phyloP scores from a whole-genome alignment of 768 basidiomycete genomes.

The Austroboletus eburneus region DNA sequence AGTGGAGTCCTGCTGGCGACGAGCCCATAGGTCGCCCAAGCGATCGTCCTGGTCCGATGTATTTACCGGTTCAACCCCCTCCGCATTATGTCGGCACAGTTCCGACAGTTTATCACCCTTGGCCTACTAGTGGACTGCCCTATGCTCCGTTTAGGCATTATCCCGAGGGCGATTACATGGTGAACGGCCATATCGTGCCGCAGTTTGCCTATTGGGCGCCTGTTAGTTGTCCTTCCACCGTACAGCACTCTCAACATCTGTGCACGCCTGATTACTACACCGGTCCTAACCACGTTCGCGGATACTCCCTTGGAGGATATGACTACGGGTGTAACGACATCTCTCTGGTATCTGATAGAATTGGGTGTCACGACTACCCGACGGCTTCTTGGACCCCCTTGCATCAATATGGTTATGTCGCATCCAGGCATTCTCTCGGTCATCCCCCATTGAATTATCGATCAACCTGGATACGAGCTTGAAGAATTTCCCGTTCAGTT shows the following conservation, averaged over 20 bases:
- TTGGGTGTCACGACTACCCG: slow-evolving; percentile 33
- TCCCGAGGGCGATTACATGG: slow-evolving; percentile 13
- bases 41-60: slow-evolving; percentile 51
- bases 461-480: slow-evolving; percentile 48
- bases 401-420: slow-evolving; percentile 38
- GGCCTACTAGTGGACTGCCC: slow-evolving; percentile 13
- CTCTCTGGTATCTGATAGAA: slow-evolving; percentile 41
- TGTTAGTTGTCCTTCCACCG: slow-evolving; percentile 34
- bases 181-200: slow-evolving; percentile 8
- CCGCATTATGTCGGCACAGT: slow-evolving; percentile 33
- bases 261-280: slow-evolving; percentile 49
- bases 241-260: slow-evolving; percentile 53
- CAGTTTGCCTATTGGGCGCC: slow-evolving; percentile 23
- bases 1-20: slow-evolving; percentile 79
- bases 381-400: slow-evolving; percentile 43
- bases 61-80: slow-evolving; percentile 60
- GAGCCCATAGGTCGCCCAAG: slow-evolving; percentile 62
- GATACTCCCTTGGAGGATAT: slow-evolving; percentile 57
- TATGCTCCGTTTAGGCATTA: slow-evolving; percentile 22
- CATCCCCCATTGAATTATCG: slow-evolving; percentile 43
- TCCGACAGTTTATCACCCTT: slow-evolving; percentile 30
- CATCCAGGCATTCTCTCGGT: slow-evolving; percentile 41
- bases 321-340: slow-evolving; percentile 49
- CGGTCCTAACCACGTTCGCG: slow-evolving; percentile 48
- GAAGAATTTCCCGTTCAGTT: slow-evolving; percentile 19